Evolutionary conservation across 2,329 filamentous ascomycete genomes (phyloP).

Genomic region (Sclerotinia minor): DNA sequence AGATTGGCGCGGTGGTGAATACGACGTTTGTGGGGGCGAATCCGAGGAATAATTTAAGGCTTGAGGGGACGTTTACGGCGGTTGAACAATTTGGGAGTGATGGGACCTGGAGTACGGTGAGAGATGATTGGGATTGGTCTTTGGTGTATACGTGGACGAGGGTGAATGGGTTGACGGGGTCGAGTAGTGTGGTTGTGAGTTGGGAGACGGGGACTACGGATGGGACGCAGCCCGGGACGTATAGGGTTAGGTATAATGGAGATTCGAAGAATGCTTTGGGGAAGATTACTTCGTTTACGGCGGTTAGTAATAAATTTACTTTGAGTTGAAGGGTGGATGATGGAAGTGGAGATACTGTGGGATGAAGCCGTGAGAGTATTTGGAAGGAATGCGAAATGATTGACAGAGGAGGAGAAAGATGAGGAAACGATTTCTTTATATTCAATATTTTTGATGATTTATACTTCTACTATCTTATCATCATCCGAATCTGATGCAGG

Average conservation of each 20-base stretch:
- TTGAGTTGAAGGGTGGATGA: slow-evolving; percentile 23
- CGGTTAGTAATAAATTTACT: slow-evolving; percentile 51
- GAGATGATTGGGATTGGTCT: slow-evolving; percentile 79
- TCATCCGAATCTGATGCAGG: slow-evolving; percentile 37
- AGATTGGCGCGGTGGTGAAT: slow-evolving; percentile 60
- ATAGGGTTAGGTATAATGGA: slow-evolving; percentile 80
- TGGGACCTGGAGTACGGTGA: slow-evolving; percentile 62
- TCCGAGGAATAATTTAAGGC: slow-evolving; percentile 80
- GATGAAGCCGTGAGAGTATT: not conserved
- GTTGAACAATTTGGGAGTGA: slow-evolving; percentile 60
- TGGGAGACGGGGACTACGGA: slow-evolving; percentile 71
- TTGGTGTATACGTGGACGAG: slow-evolving; percentile 78
- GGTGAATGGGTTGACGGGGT: slow-evolving; percentile 65
- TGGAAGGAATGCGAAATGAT: not conserved
- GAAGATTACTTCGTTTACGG: slow-evolving; percentile 66
- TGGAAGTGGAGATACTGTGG: no score
- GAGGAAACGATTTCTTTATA: not conserved
- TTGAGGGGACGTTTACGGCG: slow-evolving; percentile 74
- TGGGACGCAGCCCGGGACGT: slow-evolving; percentile 60
- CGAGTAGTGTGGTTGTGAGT: slow-evolving; percentile 72
- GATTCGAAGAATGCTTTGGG: slow-evolving; percentile 68
- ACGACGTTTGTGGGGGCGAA: slow-evolving; percentile 82
- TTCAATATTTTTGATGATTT: slow-evolving; percentile 23
- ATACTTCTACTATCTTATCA: slow-evolving; percentile 42
- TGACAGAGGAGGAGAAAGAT: not conserved